Conservation (phyloP, 2,329 filamentous ascomycete genomes). For the Fusarium nodosum region DNA sequence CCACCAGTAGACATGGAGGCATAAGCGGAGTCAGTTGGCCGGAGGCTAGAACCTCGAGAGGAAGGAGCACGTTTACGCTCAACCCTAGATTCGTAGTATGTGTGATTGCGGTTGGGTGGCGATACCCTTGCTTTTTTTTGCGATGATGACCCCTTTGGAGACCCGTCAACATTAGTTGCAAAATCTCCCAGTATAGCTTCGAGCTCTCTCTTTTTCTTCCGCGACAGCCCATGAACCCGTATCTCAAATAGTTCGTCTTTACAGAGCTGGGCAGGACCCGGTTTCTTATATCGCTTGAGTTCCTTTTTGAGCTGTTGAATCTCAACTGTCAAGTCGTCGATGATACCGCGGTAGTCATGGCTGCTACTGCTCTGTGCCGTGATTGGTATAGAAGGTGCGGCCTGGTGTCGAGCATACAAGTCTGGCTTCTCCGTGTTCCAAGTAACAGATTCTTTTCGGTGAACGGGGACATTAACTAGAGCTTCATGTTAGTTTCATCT, state of each 20-base stretch:
- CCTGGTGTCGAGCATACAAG: constrained; percentile 35
- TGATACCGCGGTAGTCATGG: constrained; percentile 83
- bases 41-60: constrained; percentile 65
- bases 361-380: constrained; percentile 69
- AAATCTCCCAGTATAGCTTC: constrained; percentile 80
- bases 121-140: constrained; percentile 57
- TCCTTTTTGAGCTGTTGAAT: constrained; percentile 83
- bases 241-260: constrained; percentile 87
- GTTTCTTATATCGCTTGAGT: constrained; percentile 77
- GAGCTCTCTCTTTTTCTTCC: constrained; percentile 80
- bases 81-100: constrained; percentile 57
- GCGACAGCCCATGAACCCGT: constrained; percentile 79
- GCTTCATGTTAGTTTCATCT: background rate
- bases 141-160: constrained; percentile 58
- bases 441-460: constrained; percentile 65
- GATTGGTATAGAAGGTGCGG: constrained; percentile 50
- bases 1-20: constrained; percentile 72
- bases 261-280: constrained; percentile 75
- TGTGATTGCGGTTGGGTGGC: constrained; percentile 56
- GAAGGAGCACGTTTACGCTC: constrained; percentile 65
- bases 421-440: constrained; percentile 61
- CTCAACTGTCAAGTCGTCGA: constrained; percentile 86
- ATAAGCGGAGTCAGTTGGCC: constrained; percentile 73
- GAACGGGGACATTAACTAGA: constrained; percentile 67
- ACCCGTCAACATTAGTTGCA: constrained; percentile 71